These are phyloP conservation scores for Ambrosia artemisiifolia DNA, from an alignment of 129 eudicot genomes.

Conservation along the genomic window DNA sequence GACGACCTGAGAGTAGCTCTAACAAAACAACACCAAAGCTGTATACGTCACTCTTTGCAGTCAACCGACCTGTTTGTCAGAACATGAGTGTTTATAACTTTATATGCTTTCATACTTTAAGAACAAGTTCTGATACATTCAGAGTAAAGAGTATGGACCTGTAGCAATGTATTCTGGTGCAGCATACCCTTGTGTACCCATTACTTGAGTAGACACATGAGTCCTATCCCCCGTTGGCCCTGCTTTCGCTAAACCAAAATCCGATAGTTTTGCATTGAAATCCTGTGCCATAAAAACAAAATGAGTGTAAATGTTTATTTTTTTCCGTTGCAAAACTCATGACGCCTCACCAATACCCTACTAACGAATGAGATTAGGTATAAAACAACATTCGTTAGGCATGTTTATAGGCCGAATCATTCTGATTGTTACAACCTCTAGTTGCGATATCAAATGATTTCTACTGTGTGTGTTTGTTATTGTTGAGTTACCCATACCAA, in stretches of 20 bases:
- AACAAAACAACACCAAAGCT: conserved; percentile 91
- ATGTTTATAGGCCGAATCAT: too few relatives aligned
- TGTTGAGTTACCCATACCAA: background rate
- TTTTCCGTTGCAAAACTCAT: too few relatives aligned
- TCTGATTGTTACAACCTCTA: too few relatives aligned
- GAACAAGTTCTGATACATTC: background rate
- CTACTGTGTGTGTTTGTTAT: background rate
- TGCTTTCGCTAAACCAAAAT: conserved; percentile 92
- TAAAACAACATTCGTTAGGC: too few relatives aligned
- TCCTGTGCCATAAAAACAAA: conserved; percentile 48
- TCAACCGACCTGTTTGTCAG: conserved; percentile 61
- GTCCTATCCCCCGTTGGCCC: conserved; percentile 93
- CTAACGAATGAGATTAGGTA: too few relatives aligned
- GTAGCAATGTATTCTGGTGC: conserved; percentile 98
- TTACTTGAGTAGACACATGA: conserved; percentile 91
- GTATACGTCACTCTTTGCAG: conserved; percentile 85
- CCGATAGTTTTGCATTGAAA: conserved; percentile 82
- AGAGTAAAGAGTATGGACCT: conserved; percentile 41
- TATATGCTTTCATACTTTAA: background rate
- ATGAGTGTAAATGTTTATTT: background rate
- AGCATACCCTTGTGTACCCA: conserved; percentile 96
- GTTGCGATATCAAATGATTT: too few relatives aligned
- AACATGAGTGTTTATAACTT: background rate
- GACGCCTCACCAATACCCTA: too few relatives aligned
- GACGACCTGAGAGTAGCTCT: conserved; percentile 80